Base-by-base conservation (phyloP, 345 rosid species). In the Eutrema heterophyllum region DNA sequence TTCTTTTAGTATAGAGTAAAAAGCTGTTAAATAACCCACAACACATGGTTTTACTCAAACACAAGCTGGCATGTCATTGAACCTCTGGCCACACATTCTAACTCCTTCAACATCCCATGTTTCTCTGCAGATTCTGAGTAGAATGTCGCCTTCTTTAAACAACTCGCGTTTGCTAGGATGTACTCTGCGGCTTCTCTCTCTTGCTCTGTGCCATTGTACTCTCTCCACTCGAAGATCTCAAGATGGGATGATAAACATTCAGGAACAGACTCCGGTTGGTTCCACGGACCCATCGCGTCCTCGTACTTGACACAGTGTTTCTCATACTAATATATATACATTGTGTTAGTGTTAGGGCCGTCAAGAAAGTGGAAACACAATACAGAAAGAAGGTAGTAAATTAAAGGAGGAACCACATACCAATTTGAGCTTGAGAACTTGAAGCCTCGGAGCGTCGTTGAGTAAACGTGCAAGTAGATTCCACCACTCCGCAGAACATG, bases 221-320 rank as follows among this genome's bases (percentile, higher is more conserved):
- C 21, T 52, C 52, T 71, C 75, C 75, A 61, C 49, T 71, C 68
- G 5, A 71, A 59, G 13, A 46, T 58, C 66, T 70, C 57, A 1
- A 70, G 74, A 70, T 70, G 29, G 0, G 57, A 70, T 36, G 58
- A 26, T 36, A 70, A 70, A 36, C 58, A 36, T 36, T 56, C 45
- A 33, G 46, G 73, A 33, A 57, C 35, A 45, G 2, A 39, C 15
- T 43, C 6, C 1, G 43, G 41, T 55, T 27, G 16, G 43, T 38
- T 50, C 71, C 58, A 66, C 0, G 48, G 43, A 21, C 4, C 26
- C 36, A 6, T 67, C 7, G 9, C 15, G 9, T 45, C 5, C 5
- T 21, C 14, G 39, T 56, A 14, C 12, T 24, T 12, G 14, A 70
- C 57, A 46, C 38, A 36, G 2, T 58, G 74, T 7, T 58, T 35